These are phyloP conservation scores for Sporisorium exsertum DNA, from an alignment of 1,284 basidiomycete genomes.

Conservation along the genomic window DNA sequence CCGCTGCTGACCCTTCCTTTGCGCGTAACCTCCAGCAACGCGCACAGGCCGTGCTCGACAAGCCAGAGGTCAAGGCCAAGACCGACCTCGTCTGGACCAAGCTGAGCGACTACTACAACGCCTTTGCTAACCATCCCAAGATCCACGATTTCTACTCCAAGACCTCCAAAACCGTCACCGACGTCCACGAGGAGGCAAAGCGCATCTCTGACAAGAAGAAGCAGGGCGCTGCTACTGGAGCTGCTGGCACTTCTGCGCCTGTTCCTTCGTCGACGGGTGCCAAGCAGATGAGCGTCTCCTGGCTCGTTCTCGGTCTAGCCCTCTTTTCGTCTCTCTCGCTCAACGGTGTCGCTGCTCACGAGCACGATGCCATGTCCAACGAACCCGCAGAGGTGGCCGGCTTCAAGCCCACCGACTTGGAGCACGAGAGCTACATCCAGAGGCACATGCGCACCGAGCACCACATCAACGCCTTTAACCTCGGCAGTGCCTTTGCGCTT, in stretches of 20 bases:
- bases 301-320: constrained; percentile 44
- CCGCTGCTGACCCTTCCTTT: constrained; percentile 44
- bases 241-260: constrained; percentile 46
- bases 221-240: constrained; percentile 43
- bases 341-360: constrained; percentile 36
- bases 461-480: constrained; percentile 69
- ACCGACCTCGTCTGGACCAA: constrained; percentile 59
- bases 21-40: constrained; percentile 49
- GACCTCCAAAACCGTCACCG: constrained; percentile 82
- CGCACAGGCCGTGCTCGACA: constrained; percentile 50
- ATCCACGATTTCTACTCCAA: constrained; percentile 78
- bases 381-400: constrained; percentile 50
- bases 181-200: constrained; percentile 88
- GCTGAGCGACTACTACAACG: constrained; percentile 62
- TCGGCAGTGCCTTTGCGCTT: constrained; percentile 76
- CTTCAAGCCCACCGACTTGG: constrained; percentile 45
- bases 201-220: constrained; percentile 77
- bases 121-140: constrained; percentile 56
- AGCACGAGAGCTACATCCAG: constrained; percentile 66
- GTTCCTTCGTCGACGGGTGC: constrained; percentile 12
- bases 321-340: constrained; percentile 48
- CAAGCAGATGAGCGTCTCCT: constrained; percentile 50
- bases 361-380: constrained; percentile 37
- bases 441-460: constrained; percentile 69
- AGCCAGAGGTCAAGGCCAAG: constrained; percentile 58